Base-by-base conservation (phyloP, 2,329 filamentous ascomycete species). In the Epichloe uncinata region DNA sequence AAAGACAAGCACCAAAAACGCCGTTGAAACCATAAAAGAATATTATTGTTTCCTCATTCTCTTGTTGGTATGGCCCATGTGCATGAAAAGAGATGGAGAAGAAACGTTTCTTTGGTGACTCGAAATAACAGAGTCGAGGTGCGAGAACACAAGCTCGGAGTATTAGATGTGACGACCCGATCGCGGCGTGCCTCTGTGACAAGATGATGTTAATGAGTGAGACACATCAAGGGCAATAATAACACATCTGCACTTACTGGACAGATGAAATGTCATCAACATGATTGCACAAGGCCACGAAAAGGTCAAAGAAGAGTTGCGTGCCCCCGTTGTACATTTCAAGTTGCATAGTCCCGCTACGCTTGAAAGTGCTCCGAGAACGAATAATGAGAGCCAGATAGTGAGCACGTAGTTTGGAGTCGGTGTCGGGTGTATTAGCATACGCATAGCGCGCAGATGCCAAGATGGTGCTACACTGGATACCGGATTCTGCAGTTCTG, bases 301-400 rank as follows among this genome's bases (percentile, higher is more conserved):
- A 96, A 42, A 95, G 73, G 63, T 95, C 90, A 63, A 95, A 96
- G 72, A 95, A 95, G 52, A 95, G 73, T 61, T 85, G 78, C 1
- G 74, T 85, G 49, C 87, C 87, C 30, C 90, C 90, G 54, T 81
- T 79, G 65, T 85, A 85, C 89, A 96, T 95, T 71, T 95, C 89
- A 57, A 87, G 79, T 69, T 95, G 90, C 89, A 95, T 95, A 3
- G 89, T 95, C 49, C 89, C 88, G 67, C 88, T 95, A 50, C 87
- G 78, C 74, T 95, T 95, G 70, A 96, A 95, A 2, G 87, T 95
- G 62, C 79, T 78, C 57, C 90, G 80, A 59, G 84, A 87, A 56
- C 89, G 82, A 63, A 95, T 94, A 68, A 95, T 95, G 62, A 95
- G 80, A 16, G 90, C 88, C 37, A 95, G 81, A 60, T 95, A 96